Evolutionary conservation across 2,329 filamentous ascomycete genomes (phyloP).

Genomic region (Aspergillus persii): DNA sequence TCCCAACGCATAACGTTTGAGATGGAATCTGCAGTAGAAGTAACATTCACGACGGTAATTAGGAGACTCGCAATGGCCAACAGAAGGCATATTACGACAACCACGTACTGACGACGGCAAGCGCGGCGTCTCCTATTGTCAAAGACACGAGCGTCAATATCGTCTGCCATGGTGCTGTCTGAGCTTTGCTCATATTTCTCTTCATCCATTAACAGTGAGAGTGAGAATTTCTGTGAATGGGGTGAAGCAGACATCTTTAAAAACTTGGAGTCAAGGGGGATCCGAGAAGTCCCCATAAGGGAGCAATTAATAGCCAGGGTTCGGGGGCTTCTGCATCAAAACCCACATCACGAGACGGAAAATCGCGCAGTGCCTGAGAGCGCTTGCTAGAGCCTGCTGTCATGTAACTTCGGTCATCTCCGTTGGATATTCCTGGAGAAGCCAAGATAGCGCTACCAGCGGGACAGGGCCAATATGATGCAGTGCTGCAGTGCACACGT

Average conservation of each 20-base stretch:
- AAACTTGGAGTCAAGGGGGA: neutral
- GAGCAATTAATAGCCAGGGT: neutral
- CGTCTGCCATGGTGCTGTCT: neutral
- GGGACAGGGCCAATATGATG: neutral
- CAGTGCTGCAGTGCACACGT: too few relatives aligned
- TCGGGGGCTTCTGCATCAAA: neutral
- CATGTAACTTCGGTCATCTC: neutral
- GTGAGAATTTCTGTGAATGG: neutral
- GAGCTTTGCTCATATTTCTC: neutral
- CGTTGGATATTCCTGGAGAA: neutral
- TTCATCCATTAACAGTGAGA: neutral
- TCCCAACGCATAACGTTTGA: too few relatives aligned
- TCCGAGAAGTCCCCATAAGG: neutral
- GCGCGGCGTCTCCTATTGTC: neutral
- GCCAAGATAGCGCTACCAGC: neutral
- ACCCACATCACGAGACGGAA: neutral
- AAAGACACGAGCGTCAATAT: neutral
- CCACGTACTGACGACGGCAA: neutral
- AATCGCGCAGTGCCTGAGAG: neutral
- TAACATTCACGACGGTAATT: too few relatives aligned
- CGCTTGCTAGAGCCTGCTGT: neutral
- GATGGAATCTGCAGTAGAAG: too few relatives aligned
- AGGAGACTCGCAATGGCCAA: too few relatives aligned
- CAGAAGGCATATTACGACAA: neutral
- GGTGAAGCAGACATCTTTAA: neutral